Evolutionary conservation across 2,329 filamentous ascomycete genomes (phyloP).

Genomic region (Didymosphaeria variabile): DNA sequence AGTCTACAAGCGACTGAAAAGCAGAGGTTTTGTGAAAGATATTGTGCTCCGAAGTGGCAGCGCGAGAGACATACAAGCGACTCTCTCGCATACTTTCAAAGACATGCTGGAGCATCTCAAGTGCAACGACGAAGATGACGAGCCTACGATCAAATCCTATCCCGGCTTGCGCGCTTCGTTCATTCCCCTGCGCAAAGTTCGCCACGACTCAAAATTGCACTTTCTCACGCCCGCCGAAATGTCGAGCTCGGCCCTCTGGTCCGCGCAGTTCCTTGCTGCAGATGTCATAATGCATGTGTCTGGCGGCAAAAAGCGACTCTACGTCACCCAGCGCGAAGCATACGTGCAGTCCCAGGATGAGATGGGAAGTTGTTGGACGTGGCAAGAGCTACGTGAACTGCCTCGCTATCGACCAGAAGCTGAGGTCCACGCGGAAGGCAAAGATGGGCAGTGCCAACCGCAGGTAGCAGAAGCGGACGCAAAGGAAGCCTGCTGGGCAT

Average conservation of each 20-base stretch:
- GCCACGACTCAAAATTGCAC: slow-evolving; percentile 75
- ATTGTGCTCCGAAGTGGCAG: slow-evolving; percentile 70
- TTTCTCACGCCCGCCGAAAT: slow-evolving; percentile 77
- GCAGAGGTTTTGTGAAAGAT: slow-evolving; percentile 74
- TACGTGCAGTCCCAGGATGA: slow-evolving; percentile 72
- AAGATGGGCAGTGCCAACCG: slow-evolving; percentile 46
- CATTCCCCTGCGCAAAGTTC: slow-evolving; percentile 79
- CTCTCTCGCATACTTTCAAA: slow-evolving; percentile 70
- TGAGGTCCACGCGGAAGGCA: slow-evolving; percentile 42
- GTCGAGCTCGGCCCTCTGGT: slow-evolving; percentile 76
- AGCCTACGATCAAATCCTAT: slow-evolving; percentile 34
- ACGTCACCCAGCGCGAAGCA: slow-evolving; percentile 77
- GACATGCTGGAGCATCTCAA: slow-evolving; percentile 54
- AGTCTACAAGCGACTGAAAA: slow-evolving; percentile 76
- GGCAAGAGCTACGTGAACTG: slow-evolving; percentile 73
- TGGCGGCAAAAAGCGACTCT: slow-evolving; percentile 69
- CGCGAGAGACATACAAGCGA: slow-evolving; percentile 72
- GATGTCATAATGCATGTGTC: slow-evolving; percentile 77
- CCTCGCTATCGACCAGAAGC: slow-evolving; percentile 63
- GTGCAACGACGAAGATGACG: slow-evolving; percentile 38
- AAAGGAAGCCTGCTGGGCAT: slow-evolving; percentile 73
- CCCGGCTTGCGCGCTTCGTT: slow-evolving; percentile 73
- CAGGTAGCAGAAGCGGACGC: slow-evolving; percentile 69
- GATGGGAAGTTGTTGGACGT: slow-evolving; percentile 68
- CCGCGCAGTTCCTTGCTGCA: slow-evolving; percentile 73